These are phyloP conservation scores for Toxoplasma gondii DNA, from an alignment of 169 alveolate genomes.

Conservation along the genomic window DNA sequence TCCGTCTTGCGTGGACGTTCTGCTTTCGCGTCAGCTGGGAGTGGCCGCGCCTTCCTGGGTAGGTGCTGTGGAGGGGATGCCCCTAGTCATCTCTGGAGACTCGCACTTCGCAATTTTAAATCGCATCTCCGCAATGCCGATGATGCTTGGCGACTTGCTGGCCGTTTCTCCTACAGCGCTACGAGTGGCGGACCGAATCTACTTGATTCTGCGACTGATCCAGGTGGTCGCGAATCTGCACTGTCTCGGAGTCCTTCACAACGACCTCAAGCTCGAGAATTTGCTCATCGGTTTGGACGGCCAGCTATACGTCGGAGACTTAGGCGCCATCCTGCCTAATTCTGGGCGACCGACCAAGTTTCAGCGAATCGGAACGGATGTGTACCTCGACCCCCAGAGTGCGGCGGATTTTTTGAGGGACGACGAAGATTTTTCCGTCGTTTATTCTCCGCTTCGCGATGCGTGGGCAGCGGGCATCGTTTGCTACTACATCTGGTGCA, in stretches of 20 bases:
- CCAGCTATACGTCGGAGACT: not conserved
- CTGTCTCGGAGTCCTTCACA: conserved; percentile 13
- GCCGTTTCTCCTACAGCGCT: conserved; percentile 6
- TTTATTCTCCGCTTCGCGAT: conserved; percentile 14
- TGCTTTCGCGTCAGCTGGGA: not conserved
- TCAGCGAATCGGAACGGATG: conserved; percentile 36
- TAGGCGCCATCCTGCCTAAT: not conserved
- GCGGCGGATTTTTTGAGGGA: conserved; percentile 22
- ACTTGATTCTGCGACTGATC: not conserved
- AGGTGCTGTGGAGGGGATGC: not conserved
- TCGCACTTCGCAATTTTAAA: not conserved
- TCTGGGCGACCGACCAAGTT: conserved; percentile 2
- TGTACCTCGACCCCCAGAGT: conserved; percentile 10
- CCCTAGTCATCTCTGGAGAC: conserved; percentile 12
- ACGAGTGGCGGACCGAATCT: not conserved
- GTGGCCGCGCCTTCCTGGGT: conserved; percentile 24
- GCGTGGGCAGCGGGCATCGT: conserved; percentile 29
- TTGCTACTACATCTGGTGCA: conserved; percentile 35
- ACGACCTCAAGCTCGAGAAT: conserved; percentile 25
- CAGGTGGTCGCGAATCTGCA: conserved; percentile 30
- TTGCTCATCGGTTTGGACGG: conserved; percentile 10
- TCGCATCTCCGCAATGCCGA: conserved; percentile 16
- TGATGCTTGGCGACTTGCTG: conserved; percentile 41
- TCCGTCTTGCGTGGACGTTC: not conserved
- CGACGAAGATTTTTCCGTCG: not conserved